Evolutionary conservation across 306 rosid species (phyloP), one percentile per base, ranked within the genome.

Genomic region (Pyrus betulifolia): DNA sequence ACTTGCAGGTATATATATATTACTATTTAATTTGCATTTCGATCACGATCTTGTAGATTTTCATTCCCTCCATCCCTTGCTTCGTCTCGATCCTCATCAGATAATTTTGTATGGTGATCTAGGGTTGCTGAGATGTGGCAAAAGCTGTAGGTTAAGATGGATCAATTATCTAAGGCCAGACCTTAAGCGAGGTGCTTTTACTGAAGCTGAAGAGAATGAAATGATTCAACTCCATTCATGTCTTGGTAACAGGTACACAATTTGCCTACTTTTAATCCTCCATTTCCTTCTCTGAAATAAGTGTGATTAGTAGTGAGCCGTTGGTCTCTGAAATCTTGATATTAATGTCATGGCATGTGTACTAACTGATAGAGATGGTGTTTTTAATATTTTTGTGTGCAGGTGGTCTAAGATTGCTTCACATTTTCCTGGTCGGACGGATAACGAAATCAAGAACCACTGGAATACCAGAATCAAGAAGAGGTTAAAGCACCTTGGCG

Each of bases 341-440:
- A 4, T 49, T 18, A 58, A 58, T 10, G 63, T 11, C 30, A 58
- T 22, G 19, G 14, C 66, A 5, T 49, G 0, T 49, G 54, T 23
- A 28, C 22, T 17, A 8, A 63, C 40, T 17, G 66, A 22, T 38
- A 11, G 10, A 38, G 51, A 30, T 23, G 18, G 18, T 40, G 19
- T 21, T 13, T 49, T 9, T 2, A 52, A 22, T 33, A 49, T 15
- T 14, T 72, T 35, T 49, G 7, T 72, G 28, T 62, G 66, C 82
- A 95, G 98, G 87, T 95, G 98, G 98, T 95, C 98, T 64, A 90
- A 92, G 85, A 95, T 95, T 61, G 98, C 98, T 63, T 82, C 97
- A 22, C 93, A 95, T 75, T 92, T 95, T 77, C 96, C 98, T 3
- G 97, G 98, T 22, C 88, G 98, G 58, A 92, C 98, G 0, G 98